Evolutionary conservation across 345 rosid species (phyloP).

Genomic region (Citrus hindsii): DNA sequence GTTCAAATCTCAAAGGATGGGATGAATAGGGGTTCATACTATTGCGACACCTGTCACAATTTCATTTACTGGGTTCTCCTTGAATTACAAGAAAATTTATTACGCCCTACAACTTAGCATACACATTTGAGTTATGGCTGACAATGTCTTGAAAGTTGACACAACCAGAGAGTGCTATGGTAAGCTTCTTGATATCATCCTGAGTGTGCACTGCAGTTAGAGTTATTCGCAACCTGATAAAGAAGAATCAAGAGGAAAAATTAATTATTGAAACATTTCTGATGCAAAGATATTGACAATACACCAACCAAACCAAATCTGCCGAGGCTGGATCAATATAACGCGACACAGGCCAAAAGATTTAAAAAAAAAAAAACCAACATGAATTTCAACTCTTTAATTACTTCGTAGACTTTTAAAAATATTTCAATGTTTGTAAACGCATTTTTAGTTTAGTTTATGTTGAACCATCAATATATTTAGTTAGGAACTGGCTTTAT

Average conservation of each 20-base stretch:
- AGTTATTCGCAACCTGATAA: constrained; percentile 71
- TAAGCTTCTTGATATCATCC: constrained; percentile 77
- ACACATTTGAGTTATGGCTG: constrained; percentile 25
- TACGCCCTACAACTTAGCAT: constrained; percentile 39
- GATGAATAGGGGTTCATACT: neutral
- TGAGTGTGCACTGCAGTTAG: constrained; percentile 66
- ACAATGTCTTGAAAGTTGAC: constrained; percentile 42
- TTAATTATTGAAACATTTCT: neutral
- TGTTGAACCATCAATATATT: neutral
- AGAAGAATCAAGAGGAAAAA: neutral
- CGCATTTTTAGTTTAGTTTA: neutral
- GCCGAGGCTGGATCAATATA: neutral
- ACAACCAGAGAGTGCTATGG: constrained; percentile 50
- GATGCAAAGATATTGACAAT: neutral
- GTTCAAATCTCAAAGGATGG: neutral
- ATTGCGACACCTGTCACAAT: neutral
- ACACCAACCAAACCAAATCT: neutral
- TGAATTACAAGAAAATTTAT: neutral
- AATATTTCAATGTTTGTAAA: neutral
- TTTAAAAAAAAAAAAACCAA: neutral
- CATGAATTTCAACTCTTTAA: neutral
- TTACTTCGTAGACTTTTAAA: neutral
- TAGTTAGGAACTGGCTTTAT: neutral
- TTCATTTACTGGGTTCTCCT: neutral
- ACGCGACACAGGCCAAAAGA: too few relatives aligned